phyloP scores from a whole-genome alignment of 2,329 filamentous ascomycete genomes.

The Ceratocystis eucalypticola region DNA sequence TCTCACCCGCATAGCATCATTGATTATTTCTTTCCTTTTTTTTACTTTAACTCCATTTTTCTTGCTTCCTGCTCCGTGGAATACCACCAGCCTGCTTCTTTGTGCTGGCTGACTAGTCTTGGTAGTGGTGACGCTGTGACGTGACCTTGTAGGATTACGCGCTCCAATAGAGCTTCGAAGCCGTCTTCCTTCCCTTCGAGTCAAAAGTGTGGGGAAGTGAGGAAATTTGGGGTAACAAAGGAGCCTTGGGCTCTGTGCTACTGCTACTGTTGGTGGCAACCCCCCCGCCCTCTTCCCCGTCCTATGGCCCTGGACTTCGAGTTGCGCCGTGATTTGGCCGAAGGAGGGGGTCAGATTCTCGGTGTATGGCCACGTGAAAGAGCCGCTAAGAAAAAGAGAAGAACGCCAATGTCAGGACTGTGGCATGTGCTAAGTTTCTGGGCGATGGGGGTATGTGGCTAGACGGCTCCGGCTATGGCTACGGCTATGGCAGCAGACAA shows the following conservation, averaged over 20 bases:
- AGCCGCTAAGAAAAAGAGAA: background rate
- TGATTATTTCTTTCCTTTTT: no score
- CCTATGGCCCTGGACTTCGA: background rate
- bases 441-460: background rate
- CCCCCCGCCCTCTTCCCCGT: background rate
- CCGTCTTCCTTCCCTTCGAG: background rate
- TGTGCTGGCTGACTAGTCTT: no score
- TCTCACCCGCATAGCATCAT: no score
- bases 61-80: no score
- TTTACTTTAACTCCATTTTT: no score
- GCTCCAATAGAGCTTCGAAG: background rate
- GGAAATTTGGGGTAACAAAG: constrained; percentile 5
- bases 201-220: constrained; percentile 1
- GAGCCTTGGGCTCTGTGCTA: constrained; percentile 1
- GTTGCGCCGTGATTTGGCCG: constrained; percentile 7
- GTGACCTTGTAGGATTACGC: constrained; percentile 2
- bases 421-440: background rate
- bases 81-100: no score
- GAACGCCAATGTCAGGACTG: background rate
- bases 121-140: no score
- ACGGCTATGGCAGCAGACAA: background rate
- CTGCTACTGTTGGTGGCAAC: background rate
- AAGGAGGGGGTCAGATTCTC: constrained; percentile 8
- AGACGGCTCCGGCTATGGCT: background rate
- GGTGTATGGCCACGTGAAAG: background rate